phyloP scores from a whole-genome alignment of 306 rosid species.

The Chamaecrista fasciculata region DNA sequence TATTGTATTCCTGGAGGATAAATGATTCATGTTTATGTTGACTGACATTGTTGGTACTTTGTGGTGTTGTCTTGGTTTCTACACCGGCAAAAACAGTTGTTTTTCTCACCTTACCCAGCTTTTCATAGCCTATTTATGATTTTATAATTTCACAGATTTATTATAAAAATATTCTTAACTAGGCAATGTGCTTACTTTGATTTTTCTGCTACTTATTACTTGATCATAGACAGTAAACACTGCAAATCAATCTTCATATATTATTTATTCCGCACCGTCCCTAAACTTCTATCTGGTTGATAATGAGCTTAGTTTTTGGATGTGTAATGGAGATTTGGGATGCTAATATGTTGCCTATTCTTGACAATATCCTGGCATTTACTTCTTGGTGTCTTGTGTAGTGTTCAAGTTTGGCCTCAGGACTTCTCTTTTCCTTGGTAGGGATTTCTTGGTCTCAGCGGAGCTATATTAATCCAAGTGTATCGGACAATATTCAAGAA shows the following conservation, averaged over 20 bases:
- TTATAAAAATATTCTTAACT: background rate
- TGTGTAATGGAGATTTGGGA: background rate
- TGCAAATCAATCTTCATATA: background rate
- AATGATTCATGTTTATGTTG: background rate
- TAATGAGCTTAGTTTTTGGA: background rate
- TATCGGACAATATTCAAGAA: conserved; percentile 47
- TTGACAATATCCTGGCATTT: background rate
- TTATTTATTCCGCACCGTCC: background rate
- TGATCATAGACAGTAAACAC: background rate
- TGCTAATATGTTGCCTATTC: background rate
- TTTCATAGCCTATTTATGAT: background rate
- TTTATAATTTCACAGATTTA: background rate
- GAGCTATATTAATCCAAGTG: conserved; percentile 75
- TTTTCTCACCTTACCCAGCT: background rate
- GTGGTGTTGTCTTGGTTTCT: background rate
- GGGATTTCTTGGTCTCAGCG: conserved; percentile 79
- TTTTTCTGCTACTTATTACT: background rate
- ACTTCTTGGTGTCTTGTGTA: conserved; percentile 16
- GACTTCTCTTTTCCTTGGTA: conserved; percentile 21
- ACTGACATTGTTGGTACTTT: background rate
- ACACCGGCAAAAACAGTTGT: background rate
- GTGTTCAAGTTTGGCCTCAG: conserved; percentile 16
- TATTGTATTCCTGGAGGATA: background rate
- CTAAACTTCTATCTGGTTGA: background rate
- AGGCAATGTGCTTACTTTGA: background rate